Percentiles rank a stretch among this genome's conserved stretches.
phyloP scores from a whole-genome alignment of 1,139 yeast species.

The Saccharomyces hybrid region DNA sequence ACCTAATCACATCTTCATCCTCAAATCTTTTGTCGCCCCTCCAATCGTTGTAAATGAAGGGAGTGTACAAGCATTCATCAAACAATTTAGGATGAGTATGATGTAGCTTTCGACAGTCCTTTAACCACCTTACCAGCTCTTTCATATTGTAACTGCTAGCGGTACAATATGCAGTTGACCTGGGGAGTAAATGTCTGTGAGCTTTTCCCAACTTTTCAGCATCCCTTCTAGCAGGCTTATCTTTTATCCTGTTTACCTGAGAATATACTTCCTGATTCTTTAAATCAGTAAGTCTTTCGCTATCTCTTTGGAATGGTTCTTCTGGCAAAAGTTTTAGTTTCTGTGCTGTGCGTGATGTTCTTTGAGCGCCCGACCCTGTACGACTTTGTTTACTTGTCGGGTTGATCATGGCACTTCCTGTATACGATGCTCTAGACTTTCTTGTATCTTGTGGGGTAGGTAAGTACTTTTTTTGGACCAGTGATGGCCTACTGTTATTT shows the following conservation, averaged over 20 bases:
- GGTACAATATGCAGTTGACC: conserved; percentile 95
- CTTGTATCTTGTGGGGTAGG: neutral
- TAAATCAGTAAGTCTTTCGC: conserved; percentile 34
- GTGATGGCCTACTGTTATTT: neutral
- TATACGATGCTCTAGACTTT: neutral
- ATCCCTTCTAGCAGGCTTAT: conserved; percentile 87
- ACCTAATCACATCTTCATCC: conserved; percentile 46
- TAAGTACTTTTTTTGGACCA: neutral
- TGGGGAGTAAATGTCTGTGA: conserved; percentile 73
- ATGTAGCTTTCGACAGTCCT: conserved; percentile 65
- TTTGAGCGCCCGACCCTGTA: conserved; percentile 62
- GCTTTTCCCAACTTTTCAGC: conserved; percentile 90
- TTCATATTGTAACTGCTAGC: conserved; percentile 88
- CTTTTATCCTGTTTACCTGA: conserved; percentile 77
- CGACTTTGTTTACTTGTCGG: neutral
- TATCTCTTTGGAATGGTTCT: conserved; percentile 41
- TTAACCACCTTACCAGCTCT: conserved; percentile 77
- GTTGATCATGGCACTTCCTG: neutral
- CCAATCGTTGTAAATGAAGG: conserved; percentile 80
- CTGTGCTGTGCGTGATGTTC: conserved; percentile 83
- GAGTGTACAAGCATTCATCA: conserved; percentile 91
- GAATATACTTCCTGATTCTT: conserved; percentile 59
- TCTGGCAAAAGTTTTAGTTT: conserved; percentile 83
- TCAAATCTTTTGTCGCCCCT: conserved; percentile 44
- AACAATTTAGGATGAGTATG: conserved; percentile 79